Evolutionary conservation across 2,329 filamentous ascomycete species (phyloP).

Genomic region (Hypoxylon sp.): DNA sequence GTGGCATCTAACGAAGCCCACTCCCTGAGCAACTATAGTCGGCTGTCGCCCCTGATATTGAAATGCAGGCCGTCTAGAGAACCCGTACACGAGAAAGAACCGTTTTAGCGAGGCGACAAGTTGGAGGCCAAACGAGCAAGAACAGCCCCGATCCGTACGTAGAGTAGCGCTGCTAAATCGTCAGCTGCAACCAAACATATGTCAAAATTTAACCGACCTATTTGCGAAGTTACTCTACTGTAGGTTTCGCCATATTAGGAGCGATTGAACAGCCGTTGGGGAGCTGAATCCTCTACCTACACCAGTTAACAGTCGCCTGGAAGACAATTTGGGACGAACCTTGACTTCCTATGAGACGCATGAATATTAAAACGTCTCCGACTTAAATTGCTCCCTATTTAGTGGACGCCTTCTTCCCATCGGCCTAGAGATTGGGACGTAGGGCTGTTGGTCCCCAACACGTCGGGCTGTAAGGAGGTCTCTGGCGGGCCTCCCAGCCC

Average conservation of each 20-base stretch:
- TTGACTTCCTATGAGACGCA: background rate
- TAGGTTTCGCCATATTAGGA: background rate
- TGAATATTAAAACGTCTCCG: background rate
- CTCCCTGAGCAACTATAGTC: background rate
- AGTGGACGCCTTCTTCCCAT: background rate
- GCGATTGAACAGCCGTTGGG: background rate
- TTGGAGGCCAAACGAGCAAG: background rate
- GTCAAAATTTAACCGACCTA: background rate
- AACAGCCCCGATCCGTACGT: background rate
- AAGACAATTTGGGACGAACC: background rate
- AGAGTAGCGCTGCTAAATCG: conserved; percentile 1
- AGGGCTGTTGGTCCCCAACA: background rate
- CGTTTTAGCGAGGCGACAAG: background rate
- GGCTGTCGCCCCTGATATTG: background rate
- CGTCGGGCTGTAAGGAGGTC: background rate
- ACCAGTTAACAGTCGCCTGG: background rate
- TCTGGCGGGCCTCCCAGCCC: background rate
- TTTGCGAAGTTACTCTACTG: background rate
- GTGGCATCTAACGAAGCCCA: background rate
- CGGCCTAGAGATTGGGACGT: background rate
- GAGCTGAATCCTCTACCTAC: background rate
- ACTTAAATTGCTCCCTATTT: background rate
- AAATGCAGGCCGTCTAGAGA: background rate
- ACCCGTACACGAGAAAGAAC: background rate
- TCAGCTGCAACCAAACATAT: background rate